Conservation (phyloP, 768 basidiomycete genomes). For the Kwoniella bestiolae region DNA sequence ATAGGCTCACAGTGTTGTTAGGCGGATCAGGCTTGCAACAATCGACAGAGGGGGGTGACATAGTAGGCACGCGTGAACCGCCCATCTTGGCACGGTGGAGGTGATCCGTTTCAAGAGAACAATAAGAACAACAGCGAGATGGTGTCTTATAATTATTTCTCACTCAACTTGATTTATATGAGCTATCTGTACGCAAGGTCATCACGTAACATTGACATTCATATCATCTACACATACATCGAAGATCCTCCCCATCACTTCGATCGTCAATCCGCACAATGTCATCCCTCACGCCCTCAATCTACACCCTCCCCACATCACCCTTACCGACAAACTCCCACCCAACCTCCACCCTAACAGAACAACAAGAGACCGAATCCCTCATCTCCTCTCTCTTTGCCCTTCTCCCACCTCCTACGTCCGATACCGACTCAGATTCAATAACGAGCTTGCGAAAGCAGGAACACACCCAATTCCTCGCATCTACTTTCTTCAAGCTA, state of each 20-base stretch:
- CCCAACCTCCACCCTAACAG: slow-evolving; percentile 73
- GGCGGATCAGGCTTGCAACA: not conserved
- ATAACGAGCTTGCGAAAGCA: slow-evolving; percentile 63
- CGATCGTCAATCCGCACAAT: slow-evolving; percentile 7
- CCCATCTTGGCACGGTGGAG: slow-evolving; percentile 5
- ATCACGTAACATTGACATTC: no score
- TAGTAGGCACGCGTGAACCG: not conserved
- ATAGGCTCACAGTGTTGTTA: no score
- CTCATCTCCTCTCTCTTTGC: slow-evolving; percentile 35
- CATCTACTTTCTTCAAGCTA: slow-evolving; percentile 74
- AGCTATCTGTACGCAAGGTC: no score
- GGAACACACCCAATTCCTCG: slow-evolving; percentile 75
- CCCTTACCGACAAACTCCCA: slow-evolving; percentile 59
- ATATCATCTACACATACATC: no score
- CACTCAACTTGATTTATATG: no score
- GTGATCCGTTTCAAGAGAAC: slow-evolving; percentile 18
- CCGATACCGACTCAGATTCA: not conserved
- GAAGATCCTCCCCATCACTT: no score
- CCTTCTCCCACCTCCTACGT: slow-evolving; percentile 20
- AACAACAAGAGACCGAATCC: slow-evolving; percentile 66
- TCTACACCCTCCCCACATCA: slow-evolving; percentile 39
- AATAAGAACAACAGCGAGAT: slow-evolving; percentile 16
- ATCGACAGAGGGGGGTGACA: no score
- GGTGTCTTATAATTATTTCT: no score
- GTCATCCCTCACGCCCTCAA: slow-evolving; percentile 40